Percentiles rank a stretch among this genome's conserved stretches.
Evolutionary conservation across 257 asterid genomes (phyloP).

Genomic region (Osmanthus fragrans): DNA sequence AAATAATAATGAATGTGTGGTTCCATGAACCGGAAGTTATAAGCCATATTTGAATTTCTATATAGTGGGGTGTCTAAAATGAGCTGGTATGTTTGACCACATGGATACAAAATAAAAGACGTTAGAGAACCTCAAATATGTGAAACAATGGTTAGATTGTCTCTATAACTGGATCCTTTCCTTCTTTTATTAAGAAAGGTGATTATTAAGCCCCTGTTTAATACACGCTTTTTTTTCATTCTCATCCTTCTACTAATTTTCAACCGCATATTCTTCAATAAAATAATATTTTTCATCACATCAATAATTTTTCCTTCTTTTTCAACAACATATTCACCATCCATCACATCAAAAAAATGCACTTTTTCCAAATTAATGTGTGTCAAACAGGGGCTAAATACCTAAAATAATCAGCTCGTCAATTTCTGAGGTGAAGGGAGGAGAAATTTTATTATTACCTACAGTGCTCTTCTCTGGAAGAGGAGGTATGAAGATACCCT

Average conservation of each 20-base stretch:
- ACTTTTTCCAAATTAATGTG: too few relatives aligned
- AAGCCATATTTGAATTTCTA: neutral
- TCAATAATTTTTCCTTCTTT: too few relatives aligned
- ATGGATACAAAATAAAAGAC: neutral
- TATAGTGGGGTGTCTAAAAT: neutral
- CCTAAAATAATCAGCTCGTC: constrained; percentile 13
- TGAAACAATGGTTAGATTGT: neutral
- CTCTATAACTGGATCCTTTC: neutral
- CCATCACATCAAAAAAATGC: too few relatives aligned
- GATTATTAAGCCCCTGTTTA: neutral
- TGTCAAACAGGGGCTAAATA: neutral
- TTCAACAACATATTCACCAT: too few relatives aligned
- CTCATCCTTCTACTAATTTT: too few relatives aligned
- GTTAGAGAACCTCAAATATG: neutral
- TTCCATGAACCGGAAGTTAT: neutral
- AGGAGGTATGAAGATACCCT: constrained; percentile 97
- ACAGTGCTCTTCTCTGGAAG: constrained; percentile 99
- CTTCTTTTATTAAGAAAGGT: neutral
- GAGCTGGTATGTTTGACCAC: neutral
- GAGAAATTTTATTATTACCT: constrained; percentile 52
- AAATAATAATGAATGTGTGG: neutral
- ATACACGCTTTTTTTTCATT: too few relatives aligned
- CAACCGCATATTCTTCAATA: too few relatives aligned
- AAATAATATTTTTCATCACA: too few relatives aligned
- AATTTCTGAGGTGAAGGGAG: constrained; percentile 17